These are phyloP conservation scores for Yueomyces sp. DNA, from an alignment of 805 yeast genomes.

Conservation along the genomic window DNA sequence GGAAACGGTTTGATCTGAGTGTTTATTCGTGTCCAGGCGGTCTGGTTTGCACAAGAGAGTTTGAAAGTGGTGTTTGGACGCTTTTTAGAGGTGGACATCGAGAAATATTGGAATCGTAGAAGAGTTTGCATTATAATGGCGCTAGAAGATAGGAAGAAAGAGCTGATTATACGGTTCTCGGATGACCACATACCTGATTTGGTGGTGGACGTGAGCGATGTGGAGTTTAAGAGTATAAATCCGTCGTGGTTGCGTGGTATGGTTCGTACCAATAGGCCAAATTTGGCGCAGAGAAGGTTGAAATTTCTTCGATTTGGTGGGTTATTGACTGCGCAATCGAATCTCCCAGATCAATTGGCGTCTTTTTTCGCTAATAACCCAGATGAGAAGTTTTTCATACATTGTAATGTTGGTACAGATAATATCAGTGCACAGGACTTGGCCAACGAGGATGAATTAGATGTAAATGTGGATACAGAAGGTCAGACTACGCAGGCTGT, in stretches of 20 bases:
- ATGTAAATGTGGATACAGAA: conserved; percentile 9
- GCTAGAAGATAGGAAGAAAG: not conserved
- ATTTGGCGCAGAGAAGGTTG: conserved; percentile 11
- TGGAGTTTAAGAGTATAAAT: conserved; percentile 10
- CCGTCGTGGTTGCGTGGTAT: conserved; percentile 18
- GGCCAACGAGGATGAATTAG: conserved; percentile 40
- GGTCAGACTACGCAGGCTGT: conserved; percentile 39
- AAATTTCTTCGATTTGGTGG: conserved; percentile 20
- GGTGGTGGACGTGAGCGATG: conserved; percentile 14
- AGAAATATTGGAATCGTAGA: too few relatives aligned
- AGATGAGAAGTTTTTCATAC: conserved; percentile 40
- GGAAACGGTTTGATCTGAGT: too few relatives aligned
- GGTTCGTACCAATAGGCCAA: conserved; percentile 14
- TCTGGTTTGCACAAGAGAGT: too few relatives aligned
- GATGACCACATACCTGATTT: conserved; percentile 18
- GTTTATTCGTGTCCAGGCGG: too few relatives aligned
- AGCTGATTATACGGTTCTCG: conserved; percentile 16
- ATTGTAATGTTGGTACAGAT: conserved; percentile 61
- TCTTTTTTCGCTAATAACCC: conserved; percentile 6
- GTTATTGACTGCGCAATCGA: conserved; percentile 10
- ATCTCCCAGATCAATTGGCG: conserved; percentile 8
- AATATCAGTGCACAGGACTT: conserved; percentile 29
- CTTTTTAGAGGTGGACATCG: too few relatives aligned
- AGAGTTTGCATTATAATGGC: too few relatives aligned
- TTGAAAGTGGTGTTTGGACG: too few relatives aligned